Evolutionary conservation across 164 flowering plant genomes (phyloP).

Genomic region (grape (Vitis vinifera)): DNA sequence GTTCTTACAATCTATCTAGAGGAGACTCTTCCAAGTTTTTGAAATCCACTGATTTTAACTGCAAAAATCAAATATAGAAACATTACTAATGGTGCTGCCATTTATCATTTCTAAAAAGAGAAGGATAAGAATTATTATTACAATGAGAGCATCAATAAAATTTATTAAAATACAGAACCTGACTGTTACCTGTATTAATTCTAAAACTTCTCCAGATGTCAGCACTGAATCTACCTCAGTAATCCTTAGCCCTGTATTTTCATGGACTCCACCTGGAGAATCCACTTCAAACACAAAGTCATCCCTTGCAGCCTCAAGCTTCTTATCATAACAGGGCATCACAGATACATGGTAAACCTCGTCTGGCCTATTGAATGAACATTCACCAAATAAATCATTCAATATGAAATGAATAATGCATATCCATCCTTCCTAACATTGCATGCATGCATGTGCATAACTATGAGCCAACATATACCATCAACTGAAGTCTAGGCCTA

Average conservation of each 20-base stretch:
- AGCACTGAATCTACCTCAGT: conserved; percentile 93
- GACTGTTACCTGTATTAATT: conserved; percentile 70
- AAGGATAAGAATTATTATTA: not conserved
- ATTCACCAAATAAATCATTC: conserved; percentile 7
- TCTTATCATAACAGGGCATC: conserved; percentile 99
- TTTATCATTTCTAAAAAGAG: not conserved
- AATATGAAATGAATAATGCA: conserved; percentile 5
- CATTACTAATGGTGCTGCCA: not conserved
- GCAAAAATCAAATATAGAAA: conserved; percentile 24
- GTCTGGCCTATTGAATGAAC: conserved; percentile 56
- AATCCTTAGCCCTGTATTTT: conserved; percentile 26
- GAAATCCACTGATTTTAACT: conserved; percentile 76
- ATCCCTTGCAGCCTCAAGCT: conserved; percentile 96
- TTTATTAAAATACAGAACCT: not conserved
- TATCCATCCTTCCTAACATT: not conserved
- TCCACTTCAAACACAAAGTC: conserved; percentile 73
- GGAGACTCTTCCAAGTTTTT: conserved; percentile 72
- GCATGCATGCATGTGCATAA: not conserved
- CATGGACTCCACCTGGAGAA: conserved; percentile 32
- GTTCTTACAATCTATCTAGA: conserved; percentile 73
- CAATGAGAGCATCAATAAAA: not conserved
- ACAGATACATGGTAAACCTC: conserved; percentile 90
- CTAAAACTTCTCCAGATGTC: conserved; percentile 96
- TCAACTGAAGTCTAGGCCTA: too few relatives aligned
- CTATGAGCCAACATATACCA: too few relatives aligned